Evolutionary conservation across 1,139 yeast genomes (phyloP).

Genomic region (Candida sojae): DNA sequence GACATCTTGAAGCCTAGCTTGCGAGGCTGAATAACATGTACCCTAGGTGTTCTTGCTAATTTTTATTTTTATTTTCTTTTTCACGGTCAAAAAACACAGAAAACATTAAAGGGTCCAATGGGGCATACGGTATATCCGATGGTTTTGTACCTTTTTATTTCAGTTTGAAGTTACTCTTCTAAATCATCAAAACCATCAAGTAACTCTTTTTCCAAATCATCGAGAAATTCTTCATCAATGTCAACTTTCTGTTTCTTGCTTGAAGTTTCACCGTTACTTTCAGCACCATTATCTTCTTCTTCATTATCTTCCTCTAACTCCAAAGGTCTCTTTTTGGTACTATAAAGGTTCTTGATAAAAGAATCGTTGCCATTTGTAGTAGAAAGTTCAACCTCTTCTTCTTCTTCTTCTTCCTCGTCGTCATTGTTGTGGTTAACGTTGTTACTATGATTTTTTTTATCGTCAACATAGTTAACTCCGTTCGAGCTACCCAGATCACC

Average conservation of each 20-base stretch:
- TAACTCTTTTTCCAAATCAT: slow-evolving; percentile 48
- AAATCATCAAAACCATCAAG: slow-evolving; percentile 49
- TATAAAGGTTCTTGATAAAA: slow-evolving; percentile 35
- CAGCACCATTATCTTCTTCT: slow-evolving; percentile 15
- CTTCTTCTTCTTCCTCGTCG: slow-evolving; percentile 12
- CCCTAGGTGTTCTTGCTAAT: no score
- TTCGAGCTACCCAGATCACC: slow-evolving; percentile 13
- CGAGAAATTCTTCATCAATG: slow-evolving; percentile 27
- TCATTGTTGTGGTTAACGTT: slow-evolving; percentile 13
- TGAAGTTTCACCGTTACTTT: slow-evolving; percentile 3
- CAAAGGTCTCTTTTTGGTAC: slow-evolving; percentile 22
- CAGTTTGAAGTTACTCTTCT: slow-evolving; percentile 21
- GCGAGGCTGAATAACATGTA: not conserved
- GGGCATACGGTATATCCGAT: not conserved
- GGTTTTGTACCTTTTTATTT: not conserved
- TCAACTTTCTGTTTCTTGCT: slow-evolving; percentile 13
- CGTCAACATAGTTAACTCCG: slow-evolving; percentile 14
- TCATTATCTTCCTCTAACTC: slow-evolving; percentile 17
- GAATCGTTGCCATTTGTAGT: slow-evolving; percentile 21
- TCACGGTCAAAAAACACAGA: no score
- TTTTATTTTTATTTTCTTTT: no score
- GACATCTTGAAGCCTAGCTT: not conserved
- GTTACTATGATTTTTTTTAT: slow-evolving; percentile 14
- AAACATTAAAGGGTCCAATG: not conserved
- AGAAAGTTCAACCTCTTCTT: slow-evolving; percentile 12